Conservation (phyloP, 2,329 filamentous ascomycete genomes). For the Xylariaceae sp. region DNA sequence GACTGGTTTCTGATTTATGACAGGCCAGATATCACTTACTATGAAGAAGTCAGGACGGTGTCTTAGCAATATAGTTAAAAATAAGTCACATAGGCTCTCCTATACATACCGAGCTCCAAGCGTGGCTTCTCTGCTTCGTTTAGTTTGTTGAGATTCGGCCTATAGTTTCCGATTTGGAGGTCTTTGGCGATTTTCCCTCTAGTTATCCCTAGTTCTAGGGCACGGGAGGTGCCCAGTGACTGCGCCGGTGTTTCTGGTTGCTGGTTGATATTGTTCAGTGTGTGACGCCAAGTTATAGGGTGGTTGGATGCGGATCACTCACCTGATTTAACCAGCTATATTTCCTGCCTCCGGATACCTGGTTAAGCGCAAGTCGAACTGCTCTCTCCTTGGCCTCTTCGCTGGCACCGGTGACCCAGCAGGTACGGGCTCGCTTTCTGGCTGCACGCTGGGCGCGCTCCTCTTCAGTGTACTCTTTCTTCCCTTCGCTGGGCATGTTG, state of each 20-base stretch:
- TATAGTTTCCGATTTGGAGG: constrained; percentile 10
- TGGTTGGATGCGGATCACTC: not conserved
- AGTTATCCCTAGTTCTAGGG: constrained; percentile 4
- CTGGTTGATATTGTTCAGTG: not conserved
- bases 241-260: constrained; percentile 4
- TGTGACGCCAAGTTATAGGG: not conserved
- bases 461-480: constrained; percentile 12
- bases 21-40: too few relatives aligned
- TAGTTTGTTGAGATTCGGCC: not conserved
- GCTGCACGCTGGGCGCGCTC: constrained; percentile 29
- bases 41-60: too few relatives aligned
- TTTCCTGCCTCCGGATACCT: constrained; percentile 8
- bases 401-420: constrained; percentile 8
- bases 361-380: constrained; percentile 9
- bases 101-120: not conserved
- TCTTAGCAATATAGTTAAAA: too few relatives aligned
- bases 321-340: constrained; percentile 24
- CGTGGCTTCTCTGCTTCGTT: not conserved
- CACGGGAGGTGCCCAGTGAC: constrained; percentile 6
- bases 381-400: constrained; percentile 11
- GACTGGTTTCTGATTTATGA: too few relatives aligned
- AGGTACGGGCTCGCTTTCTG: constrained; percentile 4
- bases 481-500: not conserved
- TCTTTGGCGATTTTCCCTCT: constrained; percentile 10
- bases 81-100: too few relatives aligned